These are phyloP conservation scores for Bocquillonia castaneifolia DNA, from an alignment of 441 rosid species.

Conservation along the genomic window DNA sequence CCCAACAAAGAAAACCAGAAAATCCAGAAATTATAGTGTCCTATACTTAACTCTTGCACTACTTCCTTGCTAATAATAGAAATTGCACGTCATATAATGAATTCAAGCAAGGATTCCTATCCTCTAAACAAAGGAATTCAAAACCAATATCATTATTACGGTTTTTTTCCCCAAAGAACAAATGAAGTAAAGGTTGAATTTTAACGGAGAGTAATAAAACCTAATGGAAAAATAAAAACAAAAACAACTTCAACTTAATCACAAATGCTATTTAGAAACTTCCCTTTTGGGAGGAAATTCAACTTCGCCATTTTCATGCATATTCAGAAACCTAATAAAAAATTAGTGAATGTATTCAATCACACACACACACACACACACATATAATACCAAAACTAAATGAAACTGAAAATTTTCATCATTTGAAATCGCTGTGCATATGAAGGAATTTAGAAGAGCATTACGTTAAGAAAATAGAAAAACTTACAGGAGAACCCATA, in stretches of 20 bases:
- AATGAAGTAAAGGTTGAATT: neutral
- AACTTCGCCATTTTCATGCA: neutral
- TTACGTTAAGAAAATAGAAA: neutral
- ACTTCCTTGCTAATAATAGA: neutral
- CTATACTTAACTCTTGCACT: neutral
- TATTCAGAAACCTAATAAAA: neutral
- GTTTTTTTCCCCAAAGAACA: neutral
- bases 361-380: neutral
- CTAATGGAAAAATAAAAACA: neutral
- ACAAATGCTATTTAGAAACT: neutral
- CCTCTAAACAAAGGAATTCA: neutral
- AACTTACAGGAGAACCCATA: conserved; percentile 34
- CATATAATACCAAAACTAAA: neutral
- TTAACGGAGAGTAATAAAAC: too few species aligned
- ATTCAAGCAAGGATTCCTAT: neutral
- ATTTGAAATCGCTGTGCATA: neutral
- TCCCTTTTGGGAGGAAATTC: neutral
- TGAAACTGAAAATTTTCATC: neutral
- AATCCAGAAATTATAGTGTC: neutral
- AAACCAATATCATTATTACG: neutral
- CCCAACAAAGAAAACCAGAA: neutral
- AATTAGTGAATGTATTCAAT: neutral
- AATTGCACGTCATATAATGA: neutral
- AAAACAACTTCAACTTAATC: neutral
- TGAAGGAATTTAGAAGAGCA: neutral